Conservation (phyloP, 192 early-diverging fungal species). For the Jimgerdemannia lactiflua region DNA sequence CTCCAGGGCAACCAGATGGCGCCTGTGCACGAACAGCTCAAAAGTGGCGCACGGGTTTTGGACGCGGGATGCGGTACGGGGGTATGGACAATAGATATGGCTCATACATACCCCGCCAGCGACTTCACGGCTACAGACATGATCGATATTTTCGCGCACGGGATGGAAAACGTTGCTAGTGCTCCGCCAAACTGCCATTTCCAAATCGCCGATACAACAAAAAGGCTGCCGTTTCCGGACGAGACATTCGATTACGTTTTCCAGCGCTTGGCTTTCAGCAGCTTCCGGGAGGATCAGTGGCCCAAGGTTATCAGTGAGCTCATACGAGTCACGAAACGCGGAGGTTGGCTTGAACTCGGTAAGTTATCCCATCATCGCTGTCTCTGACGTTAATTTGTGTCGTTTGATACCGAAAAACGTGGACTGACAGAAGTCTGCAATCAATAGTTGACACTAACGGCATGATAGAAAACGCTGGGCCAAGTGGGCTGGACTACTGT, state of each 20-base stretch:
- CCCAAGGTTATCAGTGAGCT: constrained; percentile 21
- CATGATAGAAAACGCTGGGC: constrained; percentile 8
- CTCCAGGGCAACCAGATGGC: not conserved
- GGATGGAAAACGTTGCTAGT: too few species aligned
- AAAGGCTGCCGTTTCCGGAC: constrained; percentile 11
- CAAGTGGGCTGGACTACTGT: not conserved
- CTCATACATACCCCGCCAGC: not conserved
- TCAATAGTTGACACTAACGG: constrained; percentile 25
- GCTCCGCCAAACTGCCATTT: not conserved
- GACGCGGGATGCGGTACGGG: not conserved
- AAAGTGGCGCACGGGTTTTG: not conserved
- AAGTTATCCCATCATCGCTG: not conserved
- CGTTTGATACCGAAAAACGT: constrained; percentile 1
- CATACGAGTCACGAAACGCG: constrained; percentile 16
- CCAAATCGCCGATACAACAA: not conserved
- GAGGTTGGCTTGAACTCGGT: constrained; percentile 22
- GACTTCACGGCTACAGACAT: not conserved
- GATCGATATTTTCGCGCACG: not conserved
- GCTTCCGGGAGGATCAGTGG: constrained; percentile 18
- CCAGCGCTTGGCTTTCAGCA: not conserved
- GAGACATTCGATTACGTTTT: constrained; percentile 16
- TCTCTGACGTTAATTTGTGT: not conserved
- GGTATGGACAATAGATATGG: not conserved
- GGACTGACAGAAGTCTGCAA: not conserved
- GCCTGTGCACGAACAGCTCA: not conserved